Percentiles rank a stretch among this genome's conserved stretches.
phyloP scores from a whole-genome alignment of 345 rosid genomes.

The Eucalyptus virginea region DNA sequence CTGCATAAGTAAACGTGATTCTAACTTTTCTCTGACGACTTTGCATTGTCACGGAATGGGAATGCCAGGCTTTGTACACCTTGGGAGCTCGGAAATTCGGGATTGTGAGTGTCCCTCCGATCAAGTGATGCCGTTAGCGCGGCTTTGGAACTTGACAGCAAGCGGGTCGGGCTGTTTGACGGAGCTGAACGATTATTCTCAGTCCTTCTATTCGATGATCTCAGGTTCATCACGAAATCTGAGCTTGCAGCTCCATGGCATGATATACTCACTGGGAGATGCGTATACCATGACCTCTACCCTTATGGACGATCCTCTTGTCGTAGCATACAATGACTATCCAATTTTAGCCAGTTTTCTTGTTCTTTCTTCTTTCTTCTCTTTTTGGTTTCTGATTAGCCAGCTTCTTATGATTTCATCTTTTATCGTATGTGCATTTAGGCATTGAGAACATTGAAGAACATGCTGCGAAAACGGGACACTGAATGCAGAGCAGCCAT shows the following conservation, averaged over 20 bases:
- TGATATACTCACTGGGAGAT: slow-evolving; percentile 4
- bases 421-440: background rate
- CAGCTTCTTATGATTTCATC: background rate
- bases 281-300: background rate
- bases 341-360: background rate
- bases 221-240: background rate
- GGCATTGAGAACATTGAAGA: background rate
- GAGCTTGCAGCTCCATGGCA: background rate
- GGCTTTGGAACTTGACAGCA: background rate
- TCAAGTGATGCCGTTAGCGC: slow-evolving; percentile 16
- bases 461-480: slow-evolving; percentile 6
- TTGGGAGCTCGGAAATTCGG: slow-evolving; percentile 30
- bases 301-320: background rate
- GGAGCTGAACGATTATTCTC: slow-evolving; percentile 4
- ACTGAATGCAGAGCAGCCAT: background rate
- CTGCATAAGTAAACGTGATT: background rate
- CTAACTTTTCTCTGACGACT: background rate
- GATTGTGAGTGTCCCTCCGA: slow-evolving; percentile 6
- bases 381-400: background rate
- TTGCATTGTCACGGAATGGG: background rate
- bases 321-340: background rate
- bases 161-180: background rate
- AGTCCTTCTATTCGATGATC: background rate
- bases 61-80: background rate
- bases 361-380: background rate